Conservation (phyloP, 2,329 filamentous ascomycete species). For the Leptoxyphium fumago region DNA sequence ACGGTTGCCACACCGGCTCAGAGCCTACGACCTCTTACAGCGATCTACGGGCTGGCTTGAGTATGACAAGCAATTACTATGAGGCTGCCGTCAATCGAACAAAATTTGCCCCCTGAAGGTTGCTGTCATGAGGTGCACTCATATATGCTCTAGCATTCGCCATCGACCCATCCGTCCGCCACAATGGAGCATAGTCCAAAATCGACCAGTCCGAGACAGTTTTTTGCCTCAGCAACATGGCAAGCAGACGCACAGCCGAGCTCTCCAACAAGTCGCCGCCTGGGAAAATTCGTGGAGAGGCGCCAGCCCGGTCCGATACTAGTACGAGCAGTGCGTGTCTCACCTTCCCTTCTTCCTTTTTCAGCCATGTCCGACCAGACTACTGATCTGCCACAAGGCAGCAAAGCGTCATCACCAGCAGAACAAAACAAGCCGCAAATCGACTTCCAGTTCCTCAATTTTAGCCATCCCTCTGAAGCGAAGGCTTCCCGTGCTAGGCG, state of each 20-base stretch:
- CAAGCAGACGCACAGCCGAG: slow-evolving; percentile 15
- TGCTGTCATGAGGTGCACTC: background rate
- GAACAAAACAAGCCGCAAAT: slow-evolving; percentile 11
- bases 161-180: background rate
- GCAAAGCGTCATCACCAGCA: slow-evolving; percentile 8
- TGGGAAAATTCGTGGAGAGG: slow-evolving; percentile 3
- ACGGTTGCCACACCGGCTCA: background rate
- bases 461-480: slow-evolving; percentile 22
- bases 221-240: slow-evolving; percentile 5
- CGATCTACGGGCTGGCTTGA: background rate
- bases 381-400: slow-evolving; percentile 7
- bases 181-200: background rate
- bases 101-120: background rate
- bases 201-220: background rate
- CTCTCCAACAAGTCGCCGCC: slow-evolving; percentile 8
- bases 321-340: slow-evolving; percentile 8
- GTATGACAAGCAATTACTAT: background rate
- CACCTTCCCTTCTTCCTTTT: slow-evolving; percentile 1
- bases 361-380: slow-evolving; percentile 5
- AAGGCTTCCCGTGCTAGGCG: slow-evolving; percentile 16
- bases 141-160: background rate
- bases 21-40: background rate
- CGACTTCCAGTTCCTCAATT: slow-evolving; percentile 22
- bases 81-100: background rate
- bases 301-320: slow-evolving; percentile 14